Base-by-base conservation (phyloP, 768 basidiomycete species). In the Cystobasidium onofrii region DNA sequence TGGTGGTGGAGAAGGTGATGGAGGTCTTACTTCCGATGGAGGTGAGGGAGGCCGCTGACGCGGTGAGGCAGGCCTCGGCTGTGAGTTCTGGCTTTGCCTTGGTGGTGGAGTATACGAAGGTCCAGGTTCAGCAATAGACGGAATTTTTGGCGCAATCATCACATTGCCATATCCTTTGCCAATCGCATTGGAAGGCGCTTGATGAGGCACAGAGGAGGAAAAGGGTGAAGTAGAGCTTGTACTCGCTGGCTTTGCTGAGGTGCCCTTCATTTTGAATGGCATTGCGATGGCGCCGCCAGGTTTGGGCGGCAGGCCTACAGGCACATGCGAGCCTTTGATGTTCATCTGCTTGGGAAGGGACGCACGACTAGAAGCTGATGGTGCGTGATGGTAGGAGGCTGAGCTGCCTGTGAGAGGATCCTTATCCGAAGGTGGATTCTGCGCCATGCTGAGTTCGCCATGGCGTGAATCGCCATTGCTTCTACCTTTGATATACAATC, bases 161-260 rank as follows among this genome's bases (percentile, higher is more conserved):
- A 20, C 57, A 60, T 60, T 60, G 57, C 57, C 57, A 29, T 60
- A 60, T 60, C 57, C 57, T 29, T 60, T 60, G 3, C 57, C 57
- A 29, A 60, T 60, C 3, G 57, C 57, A 34, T 60, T 60, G 2
- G 29, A 29, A 27, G 57, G 57, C 31, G 57, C 57, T 60, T 60
- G 57, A 6, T 60, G 33, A 60, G 25, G 25, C 23, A 20, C 10
- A 17, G 25, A 23, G 2, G 57, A 27, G 4, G 57, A 60, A 13
- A 27, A 27, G 20, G 33, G 27, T 15, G 57, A 29, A 27, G 12
- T 29, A 60, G 57, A 23, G 6, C 57, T 23, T 15, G 25, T 6
- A 13, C 15, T 13, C 57, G 57, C 15, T 60, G 46, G n/a, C 4
- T n/a, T 50, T 50, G 46, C 46, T 7, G 46, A 15, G 20, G 46